A percentile compares a stretch with the other conserved stretches of the same genome.
phyloP scores from a whole-genome alignment of 2,329 filamentous ascomycete species.

The Epichloe bromicola region DNA sequence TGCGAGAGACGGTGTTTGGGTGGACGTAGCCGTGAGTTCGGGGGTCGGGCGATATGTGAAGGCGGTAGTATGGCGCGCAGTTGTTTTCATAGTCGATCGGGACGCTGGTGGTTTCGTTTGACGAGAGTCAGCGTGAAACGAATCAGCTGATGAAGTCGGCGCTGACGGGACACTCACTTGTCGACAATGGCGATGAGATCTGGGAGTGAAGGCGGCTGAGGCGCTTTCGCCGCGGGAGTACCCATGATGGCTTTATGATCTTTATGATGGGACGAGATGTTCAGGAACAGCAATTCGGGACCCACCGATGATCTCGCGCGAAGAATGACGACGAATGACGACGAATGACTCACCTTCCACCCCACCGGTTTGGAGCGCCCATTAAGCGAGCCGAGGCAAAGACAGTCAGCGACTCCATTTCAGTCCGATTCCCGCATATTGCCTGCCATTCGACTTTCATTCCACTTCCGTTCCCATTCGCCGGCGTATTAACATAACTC shows the following conservation, averaged over 20 bases:
- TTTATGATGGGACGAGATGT: too few species aligned
- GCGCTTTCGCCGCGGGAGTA: neutral
- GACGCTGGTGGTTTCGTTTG: conserved; percentile 23
- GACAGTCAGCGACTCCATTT: too few species aligned
- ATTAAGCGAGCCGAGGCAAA: too few species aligned
- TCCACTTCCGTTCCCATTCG: too few species aligned
- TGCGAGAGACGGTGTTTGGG: conserved; percentile 28
- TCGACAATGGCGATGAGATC: conserved; percentile 28
- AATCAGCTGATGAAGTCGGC: neutral
- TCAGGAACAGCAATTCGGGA: too few species aligned
- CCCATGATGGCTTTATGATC: neutral
- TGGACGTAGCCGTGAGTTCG: conserved; percentile 38
- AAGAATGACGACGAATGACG: too few species aligned
- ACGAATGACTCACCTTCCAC: too few species aligned
- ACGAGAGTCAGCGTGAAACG: neutral
- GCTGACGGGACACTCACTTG: conserved; percentile 21
- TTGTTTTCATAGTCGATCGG: conserved; percentile 29
- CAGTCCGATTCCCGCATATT: too few species aligned
- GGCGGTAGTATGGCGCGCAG: conserved; percentile 27
- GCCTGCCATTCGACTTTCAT: too few species aligned
- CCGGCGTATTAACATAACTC: too few species aligned
- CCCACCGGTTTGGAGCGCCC: too few species aligned
- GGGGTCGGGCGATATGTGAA: conserved; percentile 31
- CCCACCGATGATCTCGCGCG: too few species aligned
- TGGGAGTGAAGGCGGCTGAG: conserved; percentile 12